A percentile compares a stretch with the other conserved stretches of the same genome.
Evolutionary conservation across 805 yeast genomes (phyloP).

Genomic region (Nakazawaea ambrosiae): DNA sequence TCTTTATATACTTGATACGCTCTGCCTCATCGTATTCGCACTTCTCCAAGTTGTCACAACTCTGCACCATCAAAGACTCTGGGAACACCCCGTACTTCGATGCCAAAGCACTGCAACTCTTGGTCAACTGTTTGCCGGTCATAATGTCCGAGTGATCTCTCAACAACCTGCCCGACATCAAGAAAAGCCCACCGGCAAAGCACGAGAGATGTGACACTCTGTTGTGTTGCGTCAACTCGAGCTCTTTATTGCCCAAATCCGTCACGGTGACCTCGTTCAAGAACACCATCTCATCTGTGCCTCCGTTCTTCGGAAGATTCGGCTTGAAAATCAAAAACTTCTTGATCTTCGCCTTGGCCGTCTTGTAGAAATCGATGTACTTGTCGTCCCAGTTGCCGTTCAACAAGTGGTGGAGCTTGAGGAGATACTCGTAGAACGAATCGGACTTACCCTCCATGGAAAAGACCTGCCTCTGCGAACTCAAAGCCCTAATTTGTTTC

Average conservation of each 20-base stretch:
- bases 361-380: constrained; percentile 26
- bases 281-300: constrained; percentile 14
- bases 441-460: constrained; percentile 20
- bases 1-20: constrained; percentile 11
- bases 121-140: constrained; percentile 35
- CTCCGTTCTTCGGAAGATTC: constrained; percentile 30
- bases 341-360: constrained; percentile 30
- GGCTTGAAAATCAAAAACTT: constrained; percentile 39
- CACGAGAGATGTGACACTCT: constrained; percentile 43
- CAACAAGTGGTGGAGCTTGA: constrained; percentile 39
- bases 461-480: constrained; percentile 1
- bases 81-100: constrained; percentile 36
- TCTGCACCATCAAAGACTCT: constrained; percentile 28
- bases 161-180: constrained; percentile 37
- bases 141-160: constrained; percentile 27
- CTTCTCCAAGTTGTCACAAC: constrained; percentile 13
- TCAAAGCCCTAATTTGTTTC: not conserved
- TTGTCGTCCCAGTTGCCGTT: constrained; percentile 27
- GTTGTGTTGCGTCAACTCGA: constrained; percentile 11
- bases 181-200: constrained; percentile 48
- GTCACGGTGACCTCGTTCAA: constrained; percentile 18
- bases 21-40: constrained; percentile 18
- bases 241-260: not conserved
- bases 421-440: constrained; percentile 41
- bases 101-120: constrained; percentile 42